A percentile compares a stretch with the other conserved stretches of the same genome.
Conservation (phyloP, 202 grass and related monocot species). For the Zizania palustris region DNA sequence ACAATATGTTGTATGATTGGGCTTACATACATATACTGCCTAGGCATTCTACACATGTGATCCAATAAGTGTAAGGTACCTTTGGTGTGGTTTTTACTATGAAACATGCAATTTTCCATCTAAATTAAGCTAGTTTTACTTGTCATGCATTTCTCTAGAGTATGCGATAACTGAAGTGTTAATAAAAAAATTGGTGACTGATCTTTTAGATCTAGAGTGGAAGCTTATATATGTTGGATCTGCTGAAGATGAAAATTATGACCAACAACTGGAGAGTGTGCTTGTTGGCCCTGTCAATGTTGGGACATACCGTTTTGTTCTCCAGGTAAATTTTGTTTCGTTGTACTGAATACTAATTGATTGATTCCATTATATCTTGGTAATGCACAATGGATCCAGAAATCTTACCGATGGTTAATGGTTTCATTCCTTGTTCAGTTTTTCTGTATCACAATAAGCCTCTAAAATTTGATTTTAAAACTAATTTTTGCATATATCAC, state of each 20-base stretch:
- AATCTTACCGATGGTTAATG: neutral
- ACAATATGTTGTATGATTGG: neutral
- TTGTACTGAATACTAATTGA: slow-evolving; percentile 21
- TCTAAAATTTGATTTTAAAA: neutral
- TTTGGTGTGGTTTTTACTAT: slow-evolving; percentile 3
- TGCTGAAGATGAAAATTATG: slow-evolving; percentile 95
- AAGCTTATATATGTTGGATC: slow-evolving; percentile 95
- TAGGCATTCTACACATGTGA: neutral
- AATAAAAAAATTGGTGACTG: neutral
- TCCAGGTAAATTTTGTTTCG: slow-evolving; percentile 62
- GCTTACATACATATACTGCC: neutral
- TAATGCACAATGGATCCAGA: neutral
- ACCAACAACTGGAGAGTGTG: slow-evolving; percentile 92
- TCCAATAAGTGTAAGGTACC: neutral
- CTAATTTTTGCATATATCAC: slow-evolving; percentile 13
- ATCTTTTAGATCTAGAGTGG: slow-evolving; percentile 88
- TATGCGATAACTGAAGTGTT: neutral
- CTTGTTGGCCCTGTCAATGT: slow-evolving; percentile 95
- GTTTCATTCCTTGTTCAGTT: neutral
- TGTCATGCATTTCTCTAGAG: neutral
- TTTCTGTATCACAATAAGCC: neutral
- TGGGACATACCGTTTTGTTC: slow-evolving; percentile 91
- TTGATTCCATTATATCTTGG: neutral
- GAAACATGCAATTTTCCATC: neutral
- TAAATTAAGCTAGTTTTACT: neutral